phyloP scores from a whole-genome alignment of 1,284 basidiomycete species.

The Ustilago esculenta region DNA sequence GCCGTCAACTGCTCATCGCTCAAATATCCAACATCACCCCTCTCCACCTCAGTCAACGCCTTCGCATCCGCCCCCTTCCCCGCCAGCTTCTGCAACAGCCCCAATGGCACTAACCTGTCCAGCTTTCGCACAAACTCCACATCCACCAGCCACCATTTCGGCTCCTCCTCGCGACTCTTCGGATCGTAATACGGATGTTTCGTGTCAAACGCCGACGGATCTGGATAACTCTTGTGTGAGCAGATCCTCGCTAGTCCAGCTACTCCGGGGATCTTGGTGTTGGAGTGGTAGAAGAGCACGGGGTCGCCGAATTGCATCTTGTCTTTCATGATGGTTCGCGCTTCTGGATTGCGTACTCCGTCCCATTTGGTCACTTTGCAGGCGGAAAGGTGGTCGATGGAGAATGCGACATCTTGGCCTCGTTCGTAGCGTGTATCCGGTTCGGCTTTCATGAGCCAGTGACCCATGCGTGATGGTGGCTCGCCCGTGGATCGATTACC shows the following conservation, averaged over 20 bases:
- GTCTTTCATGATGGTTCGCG: slow-evolving; percentile 85
- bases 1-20: slow-evolving; percentile 62
- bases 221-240: slow-evolving; percentile 41
- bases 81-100: slow-evolving; percentile 79
- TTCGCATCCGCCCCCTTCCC: slow-evolving; percentile 72
- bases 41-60: slow-evolving; percentile 73
- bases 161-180: slow-evolving; percentile 79
- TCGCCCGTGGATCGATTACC: no score
- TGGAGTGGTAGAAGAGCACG: slow-evolving; percentile 87
- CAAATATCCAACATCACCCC: slow-evolving; percentile 69
- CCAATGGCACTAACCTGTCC: slow-evolving; percentile 79
- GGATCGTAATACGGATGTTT: slow-evolving; percentile 87
- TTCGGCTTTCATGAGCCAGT: slow-evolving; percentile 66
- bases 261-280: slow-evolving; percentile 84
- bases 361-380: slow-evolving; percentile 81
- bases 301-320: slow-evolving; percentile 84
- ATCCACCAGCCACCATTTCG: slow-evolving; percentile 89
- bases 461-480: background rate
- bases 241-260: slow-evolving; percentile 48
- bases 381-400: slow-evolving; percentile 50
- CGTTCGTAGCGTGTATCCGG: slow-evolving; percentile 56
- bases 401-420: slow-evolving; percentile 61
- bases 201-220: slow-evolving; percentile 47
- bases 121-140: slow-evolving; percentile 78
- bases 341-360: slow-evolving; percentile 89